Base-by-base conservation (phyloP, 371 early-diverging fungal species). In the Parasitella parasitica region DNA sequence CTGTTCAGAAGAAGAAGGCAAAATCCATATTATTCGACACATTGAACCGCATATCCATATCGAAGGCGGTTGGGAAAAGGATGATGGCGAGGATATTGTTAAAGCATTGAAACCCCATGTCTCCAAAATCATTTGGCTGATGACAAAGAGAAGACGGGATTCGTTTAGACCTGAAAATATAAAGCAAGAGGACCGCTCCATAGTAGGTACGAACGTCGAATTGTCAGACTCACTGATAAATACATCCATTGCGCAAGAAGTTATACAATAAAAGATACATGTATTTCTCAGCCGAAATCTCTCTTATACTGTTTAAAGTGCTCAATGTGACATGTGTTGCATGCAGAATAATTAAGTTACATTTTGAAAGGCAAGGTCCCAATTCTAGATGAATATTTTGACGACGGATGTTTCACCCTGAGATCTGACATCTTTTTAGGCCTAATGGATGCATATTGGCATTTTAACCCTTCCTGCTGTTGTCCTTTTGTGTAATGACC, bases 61-160 rank as follows among this genome's bases (percentile, higher is more conserved):
- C 27, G 82, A 81, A 72, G 82, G 82, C 15, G 82, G 82, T 8
- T 78, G 82, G 79, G 82, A 81, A 60, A 53, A 60, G 32, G 82
- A 81, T 57, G 82, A 81, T 55, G 82, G 82, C 2, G 79, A 78
- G 39, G 76, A 81, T 1, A 76, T 78, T 52, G 75, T 81, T 0
- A 70, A 71, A 12, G 69, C 67, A 35, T 37, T 81, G 20, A 66
- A 72, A 11, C 75, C 76, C 1, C 76, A 74, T 68, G 67, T 81
- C 5, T 41, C 62, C 13, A 76, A 75, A 38, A 54, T 81, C 20
- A 41, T 81, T 1, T 81, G 82, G 82, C 49, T 78, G 12, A 69
- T 77, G 46, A 72, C 75, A 35, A 67, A 70, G 34, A 64, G 75
- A 48, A 67, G 72, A 64, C 64, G 71, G 36, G 72, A 67, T 46